A percentile compares a stretch with the other conserved stretches of the same genome.
phyloP scores from a whole-genome alignment of 2,329 filamentous ascomycete species.

The Pleurostoma richardsiae region DNA sequence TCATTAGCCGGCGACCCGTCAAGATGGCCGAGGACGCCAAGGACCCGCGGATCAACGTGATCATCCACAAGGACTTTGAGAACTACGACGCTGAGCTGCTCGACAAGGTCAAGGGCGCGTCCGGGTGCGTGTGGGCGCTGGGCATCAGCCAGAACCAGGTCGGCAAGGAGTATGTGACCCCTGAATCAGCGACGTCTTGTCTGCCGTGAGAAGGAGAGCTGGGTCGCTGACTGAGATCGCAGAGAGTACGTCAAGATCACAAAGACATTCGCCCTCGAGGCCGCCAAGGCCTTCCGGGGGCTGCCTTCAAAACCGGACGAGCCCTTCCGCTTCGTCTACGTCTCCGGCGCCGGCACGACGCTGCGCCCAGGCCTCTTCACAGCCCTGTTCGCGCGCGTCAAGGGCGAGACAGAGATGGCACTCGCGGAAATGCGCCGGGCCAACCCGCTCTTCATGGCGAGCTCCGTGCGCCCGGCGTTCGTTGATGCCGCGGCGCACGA shows the following conservation, averaged over 20 bases:
- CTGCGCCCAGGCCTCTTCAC: slow-evolving; percentile 50
- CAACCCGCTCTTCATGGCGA: slow-evolving; percentile 43
- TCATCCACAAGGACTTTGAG: slow-evolving; percentile 63
- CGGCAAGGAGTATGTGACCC: slow-evolving; percentile 43
- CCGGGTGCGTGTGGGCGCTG: slow-evolving; percentile 69
- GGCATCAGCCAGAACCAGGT: slow-evolving; percentile 60
- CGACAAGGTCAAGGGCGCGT: slow-evolving; percentile 54
- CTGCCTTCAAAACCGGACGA: slow-evolving; percentile 32
- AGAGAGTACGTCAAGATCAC: slow-evolving; percentile 65
- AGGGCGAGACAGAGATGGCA: slow-evolving; percentile 59
- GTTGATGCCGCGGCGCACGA: slow-evolving; percentile 46
- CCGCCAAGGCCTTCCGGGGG: slow-evolving; percentile 53
- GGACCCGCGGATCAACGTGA: slow-evolving; percentile 58
- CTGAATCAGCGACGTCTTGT: background rate
- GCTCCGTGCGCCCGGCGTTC: slow-evolving; percentile 52
- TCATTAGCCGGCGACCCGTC: slow-evolving; percentile 62
- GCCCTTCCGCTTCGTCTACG: slow-evolving; percentile 65
- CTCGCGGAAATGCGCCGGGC: slow-evolving; percentile 47
- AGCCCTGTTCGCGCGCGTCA: slow-evolving; percentile 55
- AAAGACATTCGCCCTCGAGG: slow-evolving; percentile 58
- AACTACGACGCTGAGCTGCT: slow-evolving; percentile 55
- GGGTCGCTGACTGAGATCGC: background rate
- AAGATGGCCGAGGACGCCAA: slow-evolving; percentile 51
- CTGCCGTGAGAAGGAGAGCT: no score
- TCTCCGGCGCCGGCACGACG: slow-evolving; percentile 62